Evolutionary conservation across 1,139 yeast genomes (phyloP), one percentile per base, ranked within the genome.

Genomic region (Hanseniaspora gamundiae): DNA sequence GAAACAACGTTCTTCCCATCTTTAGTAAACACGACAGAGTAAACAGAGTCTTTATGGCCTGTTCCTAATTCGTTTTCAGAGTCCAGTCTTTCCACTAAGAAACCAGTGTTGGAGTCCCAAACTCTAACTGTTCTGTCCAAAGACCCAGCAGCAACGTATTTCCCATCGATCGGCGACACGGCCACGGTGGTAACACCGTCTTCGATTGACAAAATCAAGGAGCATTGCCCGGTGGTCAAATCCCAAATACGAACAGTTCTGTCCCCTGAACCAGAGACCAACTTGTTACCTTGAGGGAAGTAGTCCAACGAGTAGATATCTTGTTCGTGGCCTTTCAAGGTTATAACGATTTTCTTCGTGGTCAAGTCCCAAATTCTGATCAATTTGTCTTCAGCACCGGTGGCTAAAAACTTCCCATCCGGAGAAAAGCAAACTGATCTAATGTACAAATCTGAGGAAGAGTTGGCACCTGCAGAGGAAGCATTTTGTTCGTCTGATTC

Each of bases 151-250:
- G 97, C 97, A 55, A 91, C 87, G 55, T 80, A 76, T 55, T 81
- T 78, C 36, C 96, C 96, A 64, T 91, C 95, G 14, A 56, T 57
- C 42, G 97, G 95, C 17, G 95, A 84, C 30, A 88, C 94, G 14
- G 96, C 95, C 41, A 91, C 97, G 0, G 98, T 91, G 45, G 97
- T 91, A 43, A 91, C 97, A 52, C 97, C 98, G 60, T 91, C 98
- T 65, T 91, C 97, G 55, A 91, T 88, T 28, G 88, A 78, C 55
- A 86, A 72, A 42, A 95, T 87, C 59, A 86, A 72, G 39, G 91
- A 81, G 60, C 95, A 86, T 67, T 85, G 93, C 24, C 95, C 93
- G 39, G 86, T 76, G 57, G 86, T 81, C 64, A 88, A 77, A 64
- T 88, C 96, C 98, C 98, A 91, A 60, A 91, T 84, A 62, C 96